Evolutionary conservation across 2,329 filamentous ascomycete species (phyloP).

Genomic region (Fusarium kyushuense): DNA sequence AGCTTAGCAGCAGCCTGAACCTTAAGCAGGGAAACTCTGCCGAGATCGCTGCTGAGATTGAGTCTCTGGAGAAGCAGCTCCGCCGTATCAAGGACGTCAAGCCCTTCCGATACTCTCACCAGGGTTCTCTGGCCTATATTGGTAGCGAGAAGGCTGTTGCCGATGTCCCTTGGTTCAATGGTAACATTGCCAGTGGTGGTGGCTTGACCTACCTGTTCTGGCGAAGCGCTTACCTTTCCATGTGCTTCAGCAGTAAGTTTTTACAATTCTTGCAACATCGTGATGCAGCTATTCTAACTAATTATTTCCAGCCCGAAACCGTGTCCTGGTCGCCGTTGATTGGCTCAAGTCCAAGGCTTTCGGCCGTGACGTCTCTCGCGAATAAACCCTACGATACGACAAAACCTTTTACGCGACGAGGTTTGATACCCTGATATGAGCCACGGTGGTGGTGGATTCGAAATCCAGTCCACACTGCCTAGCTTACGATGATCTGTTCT

Average conservation of each 20-base stretch:
- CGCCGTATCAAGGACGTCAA: slow-evolving; percentile 93
- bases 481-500: slow-evolving; percentile 45
- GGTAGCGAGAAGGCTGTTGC: slow-evolving; percentile 98
- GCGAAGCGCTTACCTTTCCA: slow-evolving; percentile 97
- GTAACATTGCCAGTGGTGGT: slow-evolving; percentile 93
- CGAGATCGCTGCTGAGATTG: slow-evolving; percentile 79
- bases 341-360: slow-evolving; percentile 98
- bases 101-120: slow-evolving; percentile 98
- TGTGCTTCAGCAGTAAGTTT: slow-evolving; percentile 98
- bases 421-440: slow-evolving; percentile 45
- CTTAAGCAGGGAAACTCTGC: slow-evolving; percentile 74
- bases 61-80: slow-evolving; percentile 86
- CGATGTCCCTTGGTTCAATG: slow-evolving; percentile 96
- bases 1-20: slow-evolving; percentile 74
- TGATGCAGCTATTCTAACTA: slow-evolving; percentile 34
- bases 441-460: slow-evolving; percentile 23
- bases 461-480: slow-evolving; percentile 21
- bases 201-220: slow-evolving; percentile 98
- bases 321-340: slow-evolving; percentile 90
- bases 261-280: not conserved
- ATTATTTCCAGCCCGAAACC: slow-evolving; percentile 80
- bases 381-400: slow-evolving; percentile 62
- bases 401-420: slow-evolving; percentile 41
- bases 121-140: slow-evolving; percentile 97
- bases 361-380: slow-evolving; percentile 91